A percentile compares a stretch with the other conserved stretches of the same genome.
Evolutionary conservation across 768 basidiomycete genomes (phyloP).

Genomic region (Boletellus emodensis): DNA sequence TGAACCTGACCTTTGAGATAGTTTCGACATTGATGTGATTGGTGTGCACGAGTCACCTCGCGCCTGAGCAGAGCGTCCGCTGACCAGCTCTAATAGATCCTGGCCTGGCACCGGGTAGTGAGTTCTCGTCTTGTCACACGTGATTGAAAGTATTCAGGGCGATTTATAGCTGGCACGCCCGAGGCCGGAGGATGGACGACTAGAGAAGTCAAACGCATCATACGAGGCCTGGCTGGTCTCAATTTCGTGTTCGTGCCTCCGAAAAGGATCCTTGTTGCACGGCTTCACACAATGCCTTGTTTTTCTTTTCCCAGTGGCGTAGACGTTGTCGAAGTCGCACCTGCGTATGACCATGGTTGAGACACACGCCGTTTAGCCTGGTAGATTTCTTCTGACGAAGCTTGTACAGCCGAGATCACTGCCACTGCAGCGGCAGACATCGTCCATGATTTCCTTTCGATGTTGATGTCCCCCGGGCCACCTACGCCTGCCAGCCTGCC

Average conservation of each 20-base stretch:
- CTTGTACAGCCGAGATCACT: constrained; percentile 35
- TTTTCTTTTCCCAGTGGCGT: constrained; percentile 11
- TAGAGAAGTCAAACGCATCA: constrained; percentile 74
- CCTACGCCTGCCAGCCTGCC: constrained; percentile 17
- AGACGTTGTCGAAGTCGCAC: constrained; percentile 25
- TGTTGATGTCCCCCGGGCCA: constrained; percentile 31
- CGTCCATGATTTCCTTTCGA: constrained; percentile 43
- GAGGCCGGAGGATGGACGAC: constrained; percentile 85
- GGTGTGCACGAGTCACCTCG: constrained; percentile 36
- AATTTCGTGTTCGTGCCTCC: constrained; percentile 60
- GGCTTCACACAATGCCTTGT: not conserved
- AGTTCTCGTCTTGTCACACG: constrained; percentile 23
- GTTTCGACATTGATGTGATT: constrained; percentile 80
- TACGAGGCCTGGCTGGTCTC: constrained; percentile 73
- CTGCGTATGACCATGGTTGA: constrained; percentile 26
- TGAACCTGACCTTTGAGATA: constrained; percentile 21
- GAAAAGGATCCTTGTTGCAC: not conserved
- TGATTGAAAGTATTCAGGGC: not conserved
- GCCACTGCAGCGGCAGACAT: constrained; percentile 42
- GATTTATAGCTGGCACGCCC: constrained; percentile 66
- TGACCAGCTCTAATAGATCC: constrained; percentile 48
- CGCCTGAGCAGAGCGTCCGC: not conserved
- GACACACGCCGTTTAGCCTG: not conserved
- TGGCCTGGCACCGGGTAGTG: constrained; percentile 73
- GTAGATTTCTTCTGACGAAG: constrained; percentile 8